Percentiles rank a stretch among this genome's conserved stretches.
Conservation (phyloP, 805 yeast species). For the Candida nonsorbophila region DNA sequence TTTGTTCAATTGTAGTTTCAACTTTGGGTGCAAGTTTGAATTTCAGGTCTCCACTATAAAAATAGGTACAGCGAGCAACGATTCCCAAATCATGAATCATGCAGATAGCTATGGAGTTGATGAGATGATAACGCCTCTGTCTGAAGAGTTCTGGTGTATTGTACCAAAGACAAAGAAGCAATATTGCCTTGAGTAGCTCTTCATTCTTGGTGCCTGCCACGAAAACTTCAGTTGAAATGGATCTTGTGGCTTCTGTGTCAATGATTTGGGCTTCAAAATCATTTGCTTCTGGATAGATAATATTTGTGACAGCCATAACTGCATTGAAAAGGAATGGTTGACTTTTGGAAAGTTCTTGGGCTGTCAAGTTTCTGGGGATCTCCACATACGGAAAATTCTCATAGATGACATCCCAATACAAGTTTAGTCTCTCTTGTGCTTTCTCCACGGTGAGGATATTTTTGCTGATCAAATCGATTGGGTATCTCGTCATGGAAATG, state of each 20-base stretch:
- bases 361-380: constrained; percentile 39
- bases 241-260: constrained; percentile 48
- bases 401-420: constrained; percentile 46
- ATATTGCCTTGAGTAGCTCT: constrained; percentile 59
- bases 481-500: constrained; percentile 16
- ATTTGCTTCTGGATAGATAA: constrained; percentile 26
- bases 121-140: constrained; percentile 70
- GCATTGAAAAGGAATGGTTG: constrained; percentile 62
- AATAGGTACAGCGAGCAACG: constrained; percentile 40
- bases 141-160: constrained; percentile 78
- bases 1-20: constrained; percentile 31
- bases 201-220: constrained; percentile 65
- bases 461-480: constrained; percentile 47
- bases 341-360: constrained; percentile 42
- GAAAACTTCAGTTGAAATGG: constrained; percentile 55
- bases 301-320: constrained; percentile 57
- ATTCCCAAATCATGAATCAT: constrained; percentile 76
- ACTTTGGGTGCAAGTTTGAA: too few species aligned
- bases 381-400: constrained; percentile 53
- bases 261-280: constrained; percentile 41
- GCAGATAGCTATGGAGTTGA: constrained; percentile 58
- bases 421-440: constrained; percentile 47
- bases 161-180: constrained; percentile 71
- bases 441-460: constrained; percentile 58
- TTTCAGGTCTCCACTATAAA: too few species aligned